Percentiles rank a stretch among this genome's conserved stretches.
These are phyloP conservation scores for Neurospora terricola DNA, from an alignment of 495 filamentous ascomycete genomes.

Conservation along the genomic window DNA sequence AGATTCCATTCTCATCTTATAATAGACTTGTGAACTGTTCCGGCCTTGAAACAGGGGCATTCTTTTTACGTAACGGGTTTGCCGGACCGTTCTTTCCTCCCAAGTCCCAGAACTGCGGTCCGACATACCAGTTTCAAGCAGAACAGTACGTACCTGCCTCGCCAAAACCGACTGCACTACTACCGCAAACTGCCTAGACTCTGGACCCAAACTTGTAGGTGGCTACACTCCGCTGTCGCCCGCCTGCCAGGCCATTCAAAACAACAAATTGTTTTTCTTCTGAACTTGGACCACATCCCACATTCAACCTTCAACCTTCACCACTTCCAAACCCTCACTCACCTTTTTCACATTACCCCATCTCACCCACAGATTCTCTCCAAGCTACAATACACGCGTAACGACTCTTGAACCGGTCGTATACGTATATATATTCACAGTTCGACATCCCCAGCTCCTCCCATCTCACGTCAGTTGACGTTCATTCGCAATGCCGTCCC, in stretches of 20 bases:
- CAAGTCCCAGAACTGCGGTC: not conserved
- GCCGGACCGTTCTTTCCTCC: not conserved
- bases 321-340: not conserved
- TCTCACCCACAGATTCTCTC: not conserved
- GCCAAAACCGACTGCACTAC: not conserved
- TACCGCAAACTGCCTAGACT: not conserved
- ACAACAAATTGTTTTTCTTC: not conserved
- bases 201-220: not conserved
- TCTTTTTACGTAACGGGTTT: not conserved
- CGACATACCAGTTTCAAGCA: not conserved
- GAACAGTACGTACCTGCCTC: not conserved
- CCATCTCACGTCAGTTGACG: not conserved
- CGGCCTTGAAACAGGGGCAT: not conserved
- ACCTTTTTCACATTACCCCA: not conserved
- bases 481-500: constrained; percentile 47
- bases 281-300: not conserved
- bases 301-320: not conserved
- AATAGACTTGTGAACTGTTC: not conserved
- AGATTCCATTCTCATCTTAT: not conserved
- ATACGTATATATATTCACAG: not conserved
- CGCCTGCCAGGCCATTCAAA: not conserved
- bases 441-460: not conserved
- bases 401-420: not conserved
- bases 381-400: not conserved
- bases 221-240: not conserved